Evolutionary conservation across 768 basidiomycete species (phyloP).

Genomic region (Paxillus rubicundulus): DNA sequence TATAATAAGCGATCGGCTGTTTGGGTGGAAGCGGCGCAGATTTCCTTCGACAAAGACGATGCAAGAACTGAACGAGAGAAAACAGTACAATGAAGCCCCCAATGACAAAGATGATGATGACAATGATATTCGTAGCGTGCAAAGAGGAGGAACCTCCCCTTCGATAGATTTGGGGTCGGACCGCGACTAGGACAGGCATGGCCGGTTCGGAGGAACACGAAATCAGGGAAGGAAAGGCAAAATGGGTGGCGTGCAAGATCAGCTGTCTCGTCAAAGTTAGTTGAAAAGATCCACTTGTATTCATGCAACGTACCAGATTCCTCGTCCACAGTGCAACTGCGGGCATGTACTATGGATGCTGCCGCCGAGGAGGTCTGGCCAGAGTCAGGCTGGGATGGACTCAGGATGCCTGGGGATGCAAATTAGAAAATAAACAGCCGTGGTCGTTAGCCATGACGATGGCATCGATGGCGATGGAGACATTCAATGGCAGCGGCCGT

Average conservation of each 20-base stretch:
- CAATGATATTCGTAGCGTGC: slow-evolving; percentile 39
- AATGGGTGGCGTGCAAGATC: not conserved
- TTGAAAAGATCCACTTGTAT: not conserved
- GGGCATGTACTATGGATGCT: not conserved
- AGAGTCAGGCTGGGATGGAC: not conserved
- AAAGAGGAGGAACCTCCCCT: not conserved
- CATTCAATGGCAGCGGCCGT: not conserved
- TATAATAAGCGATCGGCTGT: slow-evolving; percentile 62
- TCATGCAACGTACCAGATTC: not conserved
- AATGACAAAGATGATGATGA: slow-evolving; percentile 47
- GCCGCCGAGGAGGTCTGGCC: not conserved
- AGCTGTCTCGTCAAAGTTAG: not conserved
- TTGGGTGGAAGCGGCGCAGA: slow-evolving; percentile 58
- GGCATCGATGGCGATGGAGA: not conserved
- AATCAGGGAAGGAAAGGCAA: not conserved
- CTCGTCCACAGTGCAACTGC: not conserved
- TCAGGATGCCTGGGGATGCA: not conserved
- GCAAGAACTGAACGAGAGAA: slow-evolving; percentile 37
- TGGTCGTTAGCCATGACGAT: not conserved
- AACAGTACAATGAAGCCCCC: slow-evolving; percentile 39
- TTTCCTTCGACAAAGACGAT: slow-evolving; percentile 30
- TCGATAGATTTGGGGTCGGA: not conserved
- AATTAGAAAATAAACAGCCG: too few relatives aligned
- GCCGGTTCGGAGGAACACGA: not conserved
- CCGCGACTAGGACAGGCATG: not conserved